A percentile compares a stretch with the other conserved stretches of the same genome.
These are phyloP conservation scores for Coemansia sp. DNA, from an alignment of 192 early-diverging fungal genomes.

Conservation along the genomic window DNA sequence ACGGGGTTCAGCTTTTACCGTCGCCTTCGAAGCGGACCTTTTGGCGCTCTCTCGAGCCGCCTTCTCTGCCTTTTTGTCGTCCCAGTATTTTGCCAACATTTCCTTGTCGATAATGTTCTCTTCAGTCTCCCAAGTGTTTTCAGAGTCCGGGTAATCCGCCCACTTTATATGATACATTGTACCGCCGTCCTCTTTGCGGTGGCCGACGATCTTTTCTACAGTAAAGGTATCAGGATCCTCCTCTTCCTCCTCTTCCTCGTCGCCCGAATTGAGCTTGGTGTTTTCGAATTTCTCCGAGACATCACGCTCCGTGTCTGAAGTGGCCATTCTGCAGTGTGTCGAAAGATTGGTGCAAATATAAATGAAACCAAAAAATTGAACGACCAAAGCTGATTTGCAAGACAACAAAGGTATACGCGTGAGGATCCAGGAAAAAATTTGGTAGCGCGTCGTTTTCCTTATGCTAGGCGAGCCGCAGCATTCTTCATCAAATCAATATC, in stretches of 20 bases:
- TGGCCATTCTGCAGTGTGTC: neutral
- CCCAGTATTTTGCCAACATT: conserved; percentile 47
- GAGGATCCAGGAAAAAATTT: neutral
- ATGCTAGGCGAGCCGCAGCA: neutral
- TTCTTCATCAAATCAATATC: neutral
- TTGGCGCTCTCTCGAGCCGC: conserved; percentile 5
- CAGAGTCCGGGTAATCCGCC: conserved; percentile 52
- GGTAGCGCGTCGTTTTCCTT: neutral
- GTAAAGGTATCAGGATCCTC: conserved; percentile 21
- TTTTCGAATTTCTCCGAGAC: conserved; percentile 12
- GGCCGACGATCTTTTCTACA: conserved; percentile 29
- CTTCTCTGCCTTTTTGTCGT: conserved; percentile 15
- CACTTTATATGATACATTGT: conserved; percentile 60
- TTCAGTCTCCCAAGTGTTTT: conserved; percentile 65
- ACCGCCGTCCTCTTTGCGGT: conserved; percentile 23
- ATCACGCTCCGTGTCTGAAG: conserved; percentile 1
- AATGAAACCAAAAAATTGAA: neutral
- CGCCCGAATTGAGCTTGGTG: neutral
- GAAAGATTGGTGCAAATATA: neutral
- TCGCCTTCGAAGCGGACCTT: conserved; percentile 13
- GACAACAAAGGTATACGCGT: neutral
- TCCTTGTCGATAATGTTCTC: conserved; percentile 56
- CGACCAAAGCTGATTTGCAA: neutral
- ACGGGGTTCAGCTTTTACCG: neutral
- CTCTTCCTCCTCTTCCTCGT: neutral